Evolutionary conservation across 1,284 basidiomycete genomes (phyloP).

Genomic region (Erythrobasidium hasegawianum): DNA sequence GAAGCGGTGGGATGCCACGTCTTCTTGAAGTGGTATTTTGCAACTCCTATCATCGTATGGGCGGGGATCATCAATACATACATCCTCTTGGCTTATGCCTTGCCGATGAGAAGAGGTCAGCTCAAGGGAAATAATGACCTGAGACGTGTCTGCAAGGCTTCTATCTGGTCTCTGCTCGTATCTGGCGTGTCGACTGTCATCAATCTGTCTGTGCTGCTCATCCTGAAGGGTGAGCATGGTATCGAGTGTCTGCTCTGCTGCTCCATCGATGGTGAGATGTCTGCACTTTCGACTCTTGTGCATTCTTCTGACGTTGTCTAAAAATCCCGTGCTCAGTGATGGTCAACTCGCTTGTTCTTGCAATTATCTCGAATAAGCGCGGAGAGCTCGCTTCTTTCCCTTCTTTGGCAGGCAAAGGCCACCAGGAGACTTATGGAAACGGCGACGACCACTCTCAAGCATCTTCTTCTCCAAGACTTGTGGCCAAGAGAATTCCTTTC

Average conservation of each 20-base stretch:
- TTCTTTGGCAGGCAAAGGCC: neutral
- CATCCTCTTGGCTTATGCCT: conserved; percentile 10
- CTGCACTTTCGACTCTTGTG: neutral
- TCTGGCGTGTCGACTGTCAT: conserved; percentile 23
- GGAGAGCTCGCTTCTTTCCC: conserved; percentile 17
- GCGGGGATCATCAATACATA: conserved; percentile 27
- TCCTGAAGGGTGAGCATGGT: conserved; percentile 31
- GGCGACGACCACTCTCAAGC: neutral
- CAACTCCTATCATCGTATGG: conserved; percentile 29
- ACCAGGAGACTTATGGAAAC: neutral
- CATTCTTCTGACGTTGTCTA: no score
- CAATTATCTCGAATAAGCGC: conserved; percentile 13
- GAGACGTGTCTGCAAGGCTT: neutral
- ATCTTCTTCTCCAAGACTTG: no score
- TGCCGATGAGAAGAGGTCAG: neutral
- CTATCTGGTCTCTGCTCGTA: conserved; percentile 19
- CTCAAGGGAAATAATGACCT: neutral
- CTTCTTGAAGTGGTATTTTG: conserved; percentile 29
- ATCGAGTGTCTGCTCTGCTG: conserved; percentile 34
- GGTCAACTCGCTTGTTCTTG: conserved; percentile 21
- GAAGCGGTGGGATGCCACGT: conserved; percentile 31
- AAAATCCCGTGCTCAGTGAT: conserved; percentile 10
- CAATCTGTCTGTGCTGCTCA: conserved; percentile 27
- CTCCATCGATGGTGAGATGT: conserved; percentile 23
- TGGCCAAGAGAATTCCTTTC: no score